phyloP scores from a whole-genome alignment of 2,329 filamentous ascomycete species.

The Magnaporthiopsis poae region DNA sequence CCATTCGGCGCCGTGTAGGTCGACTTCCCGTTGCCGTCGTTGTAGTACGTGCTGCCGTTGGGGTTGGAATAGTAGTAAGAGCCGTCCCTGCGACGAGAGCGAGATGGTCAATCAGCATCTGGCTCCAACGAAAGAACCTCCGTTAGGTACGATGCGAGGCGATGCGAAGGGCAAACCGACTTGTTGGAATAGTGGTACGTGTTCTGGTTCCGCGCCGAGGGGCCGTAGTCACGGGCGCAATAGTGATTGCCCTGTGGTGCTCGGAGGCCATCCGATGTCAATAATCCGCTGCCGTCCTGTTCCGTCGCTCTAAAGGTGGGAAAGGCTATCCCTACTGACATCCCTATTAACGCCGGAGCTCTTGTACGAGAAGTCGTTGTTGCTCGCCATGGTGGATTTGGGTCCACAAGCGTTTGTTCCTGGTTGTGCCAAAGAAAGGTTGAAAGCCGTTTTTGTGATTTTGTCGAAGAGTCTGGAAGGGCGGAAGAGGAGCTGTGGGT shows the following conservation, averaged over 20 bases:
- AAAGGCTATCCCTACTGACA: constrained; percentile 27
- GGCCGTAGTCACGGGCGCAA: constrained; percentile 55
- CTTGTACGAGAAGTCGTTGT: constrained; percentile 32
- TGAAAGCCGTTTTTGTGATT: too few relatives aligned
- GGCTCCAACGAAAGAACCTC: too few relatives aligned
- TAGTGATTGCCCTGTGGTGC: constrained; percentile 54
- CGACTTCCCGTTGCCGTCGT: constrained; percentile 46
- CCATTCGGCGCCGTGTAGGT: constrained; percentile 51
- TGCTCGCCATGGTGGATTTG: background rate
- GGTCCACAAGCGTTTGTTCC: too few relatives aligned
- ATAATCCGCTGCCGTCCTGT: background rate
- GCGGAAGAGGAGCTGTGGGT: too few relatives aligned
- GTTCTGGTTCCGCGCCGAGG: constrained; percentile 27
- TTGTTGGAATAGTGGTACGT: constrained; percentile 60
- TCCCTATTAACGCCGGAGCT: constrained; percentile 52
- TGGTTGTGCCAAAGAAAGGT: too few relatives aligned
- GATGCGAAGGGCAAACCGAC: constrained; percentile 24
- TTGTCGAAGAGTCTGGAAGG: too few relatives aligned
- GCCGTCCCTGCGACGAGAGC: constrained; percentile 36
- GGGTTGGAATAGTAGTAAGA: constrained; percentile 68
- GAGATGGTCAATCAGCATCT: background rate
- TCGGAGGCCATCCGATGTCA: background rate
- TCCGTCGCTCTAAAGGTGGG: background rate
- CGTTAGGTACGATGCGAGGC: too few relatives aligned
- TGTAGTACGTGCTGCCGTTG: constrained; percentile 60